Percentiles rank a stretch among this genome's conserved stretches.
Conservation (phyloP, 164 flowering plant genomes). For the Stephania cephalantha region DNA sequence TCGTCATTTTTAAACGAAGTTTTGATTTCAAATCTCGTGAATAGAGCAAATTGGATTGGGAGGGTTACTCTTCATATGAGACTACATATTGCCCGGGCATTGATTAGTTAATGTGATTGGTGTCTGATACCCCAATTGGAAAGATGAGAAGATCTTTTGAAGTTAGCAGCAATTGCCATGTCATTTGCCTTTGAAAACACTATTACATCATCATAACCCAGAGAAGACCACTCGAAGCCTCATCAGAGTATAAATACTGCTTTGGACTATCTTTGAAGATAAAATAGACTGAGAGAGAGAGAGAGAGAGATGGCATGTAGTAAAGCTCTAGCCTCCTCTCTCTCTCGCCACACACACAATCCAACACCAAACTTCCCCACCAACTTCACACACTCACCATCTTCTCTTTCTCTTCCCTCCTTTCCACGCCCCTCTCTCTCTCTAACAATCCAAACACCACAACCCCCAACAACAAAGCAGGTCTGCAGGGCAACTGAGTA, state of each 20-base stretch:
- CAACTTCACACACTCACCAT: not conserved
- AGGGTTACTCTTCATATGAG: no score
- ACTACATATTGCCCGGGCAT: no score
- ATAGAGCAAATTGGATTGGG: no score
- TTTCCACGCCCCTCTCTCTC: slow-evolving; percentile 3
- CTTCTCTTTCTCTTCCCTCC: not conserved
- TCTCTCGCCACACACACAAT: slow-evolving; percentile 1
- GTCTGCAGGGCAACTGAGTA: slow-evolving; percentile 73
- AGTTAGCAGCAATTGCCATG: no score
- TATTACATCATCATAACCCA: no score
- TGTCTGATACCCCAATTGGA: no score
- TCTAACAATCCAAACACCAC: not conserved
- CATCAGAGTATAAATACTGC: not conserved
- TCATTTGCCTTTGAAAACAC: no score
- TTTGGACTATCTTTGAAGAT: not conserved
- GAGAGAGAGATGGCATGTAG: slow-evolving; percentile 17
- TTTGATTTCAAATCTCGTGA: no score
- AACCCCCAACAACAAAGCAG: slow-evolving; percentile 13
- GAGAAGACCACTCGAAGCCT: no score
- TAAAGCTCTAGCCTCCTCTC: slow-evolving; percentile 11
- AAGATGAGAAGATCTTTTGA: no score
- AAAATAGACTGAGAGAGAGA: slow-evolving; percentile 10
- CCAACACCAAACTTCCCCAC: not conserved
- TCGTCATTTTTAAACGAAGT: no score
- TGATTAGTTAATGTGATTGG: no score